phyloP scores from a whole-genome alignment of 2,329 filamentous ascomycete genomes.

The Rhynchosporium agropyri region DNA sequence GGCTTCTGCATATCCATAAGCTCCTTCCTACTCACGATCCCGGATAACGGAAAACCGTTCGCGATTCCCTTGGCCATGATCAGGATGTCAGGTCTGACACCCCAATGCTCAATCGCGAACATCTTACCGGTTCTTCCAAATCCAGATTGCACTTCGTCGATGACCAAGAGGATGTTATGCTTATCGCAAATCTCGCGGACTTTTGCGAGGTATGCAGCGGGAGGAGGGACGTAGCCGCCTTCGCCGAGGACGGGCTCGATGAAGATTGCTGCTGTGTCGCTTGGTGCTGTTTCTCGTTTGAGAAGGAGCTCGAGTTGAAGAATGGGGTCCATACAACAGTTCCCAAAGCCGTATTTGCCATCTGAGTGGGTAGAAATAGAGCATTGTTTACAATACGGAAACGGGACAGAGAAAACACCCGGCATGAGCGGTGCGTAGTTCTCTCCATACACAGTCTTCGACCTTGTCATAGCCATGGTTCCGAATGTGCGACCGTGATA shows the following conservation, averaged over 20 bases:
- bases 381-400: slow-evolving; percentile 46
- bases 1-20: slow-evolving; percentile 30
- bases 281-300: slow-evolving; percentile 62
- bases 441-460: slow-evolving; percentile 45
- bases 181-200: slow-evolving; percentile 84
- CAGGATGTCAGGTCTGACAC: slow-evolving; percentile 89
- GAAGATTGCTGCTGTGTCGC: slow-evolving; percentile 82
- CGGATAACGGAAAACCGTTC: slow-evolving; percentile 38
- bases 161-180: slow-evolving; percentile 91
- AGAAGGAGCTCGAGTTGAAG: slow-evolving; percentile 54
- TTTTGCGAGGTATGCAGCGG: slow-evolving; percentile 78
- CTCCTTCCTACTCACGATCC: slow-evolving; percentile 27
- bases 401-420: slow-evolving; percentile 44
- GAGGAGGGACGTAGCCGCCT: slow-evolving; percentile 90
- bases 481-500: slow-evolving; percentile 93
- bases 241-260: slow-evolving; percentile 95
- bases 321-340: slow-evolving; percentile 46
- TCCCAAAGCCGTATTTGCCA: slow-evolving; percentile 42
- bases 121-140: slow-evolving; percentile 94
- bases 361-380: slow-evolving; percentile 39
- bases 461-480: slow-evolving; percentile 49
- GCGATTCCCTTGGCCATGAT: slow-evolving; percentile 89
- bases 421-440: slow-evolving; percentile 45
- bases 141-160: slow-evolving; percentile 95
- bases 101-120: slow-evolving; percentile 89